These are phyloP conservation scores for Endocladia muricata DNA, from an alignment of 31 red algal genomes.

Conservation along the genomic window DNA sequence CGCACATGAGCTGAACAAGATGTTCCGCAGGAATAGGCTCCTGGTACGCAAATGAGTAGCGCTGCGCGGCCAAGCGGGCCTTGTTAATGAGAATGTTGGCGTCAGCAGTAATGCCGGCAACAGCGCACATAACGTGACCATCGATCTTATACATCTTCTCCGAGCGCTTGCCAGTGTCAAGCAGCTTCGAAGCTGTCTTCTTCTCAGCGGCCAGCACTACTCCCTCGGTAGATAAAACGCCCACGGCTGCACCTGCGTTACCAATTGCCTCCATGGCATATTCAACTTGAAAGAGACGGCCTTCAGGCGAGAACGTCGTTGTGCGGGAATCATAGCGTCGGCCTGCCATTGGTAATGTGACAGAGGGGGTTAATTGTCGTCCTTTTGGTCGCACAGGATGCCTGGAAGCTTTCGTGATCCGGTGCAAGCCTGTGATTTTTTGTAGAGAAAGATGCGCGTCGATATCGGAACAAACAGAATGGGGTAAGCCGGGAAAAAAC, in stretches of 20 bases:
- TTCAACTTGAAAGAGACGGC: conserved; percentile 97
- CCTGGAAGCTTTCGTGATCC: too few relatives aligned
- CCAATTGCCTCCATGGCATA: conserved; percentile 99
- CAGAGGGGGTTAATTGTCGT: too few relatives aligned
- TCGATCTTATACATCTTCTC: conserved; percentile 99
- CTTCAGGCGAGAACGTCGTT: conserved; percentile 98
- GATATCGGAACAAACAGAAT: too few relatives aligned
- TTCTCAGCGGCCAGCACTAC: conserved; percentile 97
- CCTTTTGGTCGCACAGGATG: too few relatives aligned
- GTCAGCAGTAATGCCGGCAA: conserved; percentile 97
- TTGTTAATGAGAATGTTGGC: conserved; percentile 94
- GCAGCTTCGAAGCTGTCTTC: conserved; percentile 90
- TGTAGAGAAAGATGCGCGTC: too few relatives aligned
- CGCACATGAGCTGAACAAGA: conserved; percentile 84
- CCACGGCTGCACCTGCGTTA: conserved; percentile 91
- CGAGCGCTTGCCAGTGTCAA: conserved; percentile 81
- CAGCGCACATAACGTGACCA: conserved; percentile 82
- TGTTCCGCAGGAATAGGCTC: conserved; percentile 94
- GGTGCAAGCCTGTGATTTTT: too few relatives aligned
- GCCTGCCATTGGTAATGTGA: conserved; percentile 60
- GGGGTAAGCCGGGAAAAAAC: too few relatives aligned
- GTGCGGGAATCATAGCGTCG: conserved; percentile 86
- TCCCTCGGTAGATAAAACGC: conserved; percentile 81
- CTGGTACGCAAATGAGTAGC: conserved; percentile 86
- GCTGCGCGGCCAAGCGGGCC: conserved; percentile 85